Evolutionary conservation across 23 red algal genomes (phyloP).

Genomic region (Gracilaria gracilis): DNA sequence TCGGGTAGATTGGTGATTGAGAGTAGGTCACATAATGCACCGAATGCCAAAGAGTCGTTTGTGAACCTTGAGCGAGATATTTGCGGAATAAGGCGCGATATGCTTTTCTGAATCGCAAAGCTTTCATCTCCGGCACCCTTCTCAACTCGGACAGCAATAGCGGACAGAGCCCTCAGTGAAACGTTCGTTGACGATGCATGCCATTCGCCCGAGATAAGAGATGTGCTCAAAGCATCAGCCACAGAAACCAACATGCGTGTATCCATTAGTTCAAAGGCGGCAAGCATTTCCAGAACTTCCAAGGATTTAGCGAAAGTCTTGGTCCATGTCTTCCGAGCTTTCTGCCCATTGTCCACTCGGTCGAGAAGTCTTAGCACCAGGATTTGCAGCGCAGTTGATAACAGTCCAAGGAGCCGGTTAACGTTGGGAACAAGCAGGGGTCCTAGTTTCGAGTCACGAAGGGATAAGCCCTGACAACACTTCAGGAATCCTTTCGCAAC

Average conservation of each 20-base stretch:
- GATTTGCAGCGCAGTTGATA: background rate
- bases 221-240: constrained; percentile 23
- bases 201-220: constrained; percentile 1
- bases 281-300: constrained; percentile 26
- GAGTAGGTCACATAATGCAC: constrained; percentile 46
- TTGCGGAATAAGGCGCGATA: constrained; percentile 34
- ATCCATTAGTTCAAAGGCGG: background rate
- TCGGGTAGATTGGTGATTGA: background rate
- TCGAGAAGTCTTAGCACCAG: background rate
- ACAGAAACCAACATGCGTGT: constrained; percentile 2
- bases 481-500: constrained; percentile 9
- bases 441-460: background rate
- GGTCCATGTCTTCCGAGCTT: constrained; percentile 6
- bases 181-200: background rate
- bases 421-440: background rate
- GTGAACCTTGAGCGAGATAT: constrained; percentile 17
- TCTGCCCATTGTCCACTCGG: background rate
- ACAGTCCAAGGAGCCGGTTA: background rate
- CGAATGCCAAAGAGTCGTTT: constrained; percentile 10
- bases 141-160: background rate
- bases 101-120: background rate
- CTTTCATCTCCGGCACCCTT: background rate
- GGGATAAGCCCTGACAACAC: background rate
- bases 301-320: constrained; percentile 12
- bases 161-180: constrained; percentile 18